Conservation (phyloP, 2,329 filamentous ascomycete species). For the Clarireedia monteithiana region DNA sequence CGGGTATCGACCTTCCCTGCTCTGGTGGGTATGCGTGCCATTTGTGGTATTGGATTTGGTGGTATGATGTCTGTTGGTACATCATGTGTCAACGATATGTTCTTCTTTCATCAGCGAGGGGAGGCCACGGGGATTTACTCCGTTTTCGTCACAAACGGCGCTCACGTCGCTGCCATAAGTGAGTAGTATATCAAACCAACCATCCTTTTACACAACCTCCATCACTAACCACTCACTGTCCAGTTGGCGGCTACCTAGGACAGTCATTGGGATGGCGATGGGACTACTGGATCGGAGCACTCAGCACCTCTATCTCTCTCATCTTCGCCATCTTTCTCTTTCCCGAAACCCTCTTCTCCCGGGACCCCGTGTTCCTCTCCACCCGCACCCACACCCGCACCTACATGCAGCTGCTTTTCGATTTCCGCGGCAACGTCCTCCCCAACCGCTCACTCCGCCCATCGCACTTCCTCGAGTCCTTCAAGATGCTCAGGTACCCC, state of each 20-base stretch:
- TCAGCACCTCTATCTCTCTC: slow-evolving; percentile 20
- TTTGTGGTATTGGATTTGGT: slow-evolving; percentile 25
- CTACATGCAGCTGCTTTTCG: slow-evolving; percentile 22
- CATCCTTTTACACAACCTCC: background rate
- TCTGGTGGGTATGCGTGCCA: slow-evolving; percentile 22
- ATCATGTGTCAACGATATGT: slow-evolving; percentile 26
- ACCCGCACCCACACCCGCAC: slow-evolving; percentile 18
- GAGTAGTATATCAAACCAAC: slow-evolving; percentile 6
- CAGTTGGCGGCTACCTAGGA: slow-evolving; percentile 25
- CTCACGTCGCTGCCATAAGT: slow-evolving; percentile 26
- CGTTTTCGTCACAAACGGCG: slow-evolving; percentile 26
- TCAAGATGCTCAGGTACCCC: slow-evolving; percentile 25
- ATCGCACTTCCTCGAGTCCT: slow-evolving; percentile 23
- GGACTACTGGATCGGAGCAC: slow-evolving; percentile 27
- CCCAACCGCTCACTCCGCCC: slow-evolving; percentile 20
- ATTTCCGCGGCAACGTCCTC: slow-evolving; percentile 22
- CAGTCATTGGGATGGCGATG: slow-evolving; percentile 25
- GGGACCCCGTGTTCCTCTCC: slow-evolving; percentile 20
- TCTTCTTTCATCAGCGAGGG: slow-evolving; percentile 26
- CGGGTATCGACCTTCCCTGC: slow-evolving; percentile 17
- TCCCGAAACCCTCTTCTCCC: slow-evolving; percentile 27
- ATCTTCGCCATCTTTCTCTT: slow-evolving; percentile 25
- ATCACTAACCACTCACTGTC: background rate
- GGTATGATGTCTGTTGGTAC: slow-evolving; percentile 28
- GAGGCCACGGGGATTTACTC: slow-evolving; percentile 27